These are phyloP conservation scores for Phyllosticta ampelicida DNA, from an alignment of 2,329 filamentous ascomycete genomes.

Conservation along the genomic window DNA sequence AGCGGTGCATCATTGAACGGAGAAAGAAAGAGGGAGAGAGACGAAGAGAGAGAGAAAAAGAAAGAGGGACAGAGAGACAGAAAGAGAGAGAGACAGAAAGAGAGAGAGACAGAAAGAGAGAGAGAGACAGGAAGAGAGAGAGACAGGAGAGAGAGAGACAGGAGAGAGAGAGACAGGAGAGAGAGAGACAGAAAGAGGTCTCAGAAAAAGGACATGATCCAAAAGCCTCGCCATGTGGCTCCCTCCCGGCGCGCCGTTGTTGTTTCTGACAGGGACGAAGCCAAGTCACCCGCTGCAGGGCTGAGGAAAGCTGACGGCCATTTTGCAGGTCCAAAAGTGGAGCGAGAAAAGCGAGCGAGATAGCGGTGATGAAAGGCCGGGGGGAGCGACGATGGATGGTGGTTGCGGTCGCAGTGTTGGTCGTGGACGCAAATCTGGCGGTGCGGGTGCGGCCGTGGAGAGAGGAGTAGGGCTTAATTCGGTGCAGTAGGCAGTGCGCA, in stretches of 20 bases:
- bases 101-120: no score
- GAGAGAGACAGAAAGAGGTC: neutral
- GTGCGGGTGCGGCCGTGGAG: neutral
- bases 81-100: no score
- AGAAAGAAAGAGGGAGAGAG: no score
- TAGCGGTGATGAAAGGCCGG: neutral
- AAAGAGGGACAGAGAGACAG: no score
- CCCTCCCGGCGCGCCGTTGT: neutral
- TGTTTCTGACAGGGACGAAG: neutral
- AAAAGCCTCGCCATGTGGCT: neutral
- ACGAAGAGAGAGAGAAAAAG: no score
- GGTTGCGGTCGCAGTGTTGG: no score
- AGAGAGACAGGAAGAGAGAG: no score
- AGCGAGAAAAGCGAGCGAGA: neutral
- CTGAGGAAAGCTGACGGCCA: neutral
- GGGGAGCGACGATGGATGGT: neutral
- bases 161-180: no score
- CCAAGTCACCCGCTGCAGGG: neutral
- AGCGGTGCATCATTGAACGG: neutral
- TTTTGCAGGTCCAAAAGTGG: no score
- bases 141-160: no score
- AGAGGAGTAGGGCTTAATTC: neutral
- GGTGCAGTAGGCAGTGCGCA: neutral
- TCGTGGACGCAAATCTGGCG: neutral
- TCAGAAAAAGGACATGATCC: no score